phyloP scores from a whole-genome alignment of 805 yeast genomes.

The Lipomyces orientalis region DNA sequence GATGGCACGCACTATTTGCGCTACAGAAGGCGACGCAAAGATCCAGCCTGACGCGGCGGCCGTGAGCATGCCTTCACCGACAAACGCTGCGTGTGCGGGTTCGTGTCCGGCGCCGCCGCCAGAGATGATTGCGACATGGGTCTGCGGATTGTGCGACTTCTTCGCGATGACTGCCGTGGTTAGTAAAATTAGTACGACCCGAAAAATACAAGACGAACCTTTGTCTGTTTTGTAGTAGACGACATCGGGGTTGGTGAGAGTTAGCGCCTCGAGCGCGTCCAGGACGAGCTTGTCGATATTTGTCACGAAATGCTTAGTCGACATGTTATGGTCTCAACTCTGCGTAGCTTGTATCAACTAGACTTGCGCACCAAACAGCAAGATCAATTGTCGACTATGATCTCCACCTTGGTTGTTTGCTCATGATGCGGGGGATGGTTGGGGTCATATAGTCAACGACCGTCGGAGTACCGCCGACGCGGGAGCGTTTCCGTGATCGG shows the following conservation, averaged over 20 bases:
- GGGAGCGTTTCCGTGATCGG: too few relatives aligned
- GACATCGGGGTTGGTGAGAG: constrained; percentile 60
- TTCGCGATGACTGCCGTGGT: constrained; percentile 28
- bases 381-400: not conserved
- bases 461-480: not conserved
- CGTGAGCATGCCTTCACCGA: constrained; percentile 80
- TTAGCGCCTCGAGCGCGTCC: constrained; percentile 59
- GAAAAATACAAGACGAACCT: constrained; percentile 50
- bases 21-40: constrained; percentile 96
- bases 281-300: constrained; percentile 44
- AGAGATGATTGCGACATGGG: constrained; percentile 67
- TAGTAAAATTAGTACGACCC: not conserved
- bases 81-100: constrained; percentile 90
- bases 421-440: not conserved
- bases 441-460: not conserved
- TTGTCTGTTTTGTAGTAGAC: constrained; percentile 61
- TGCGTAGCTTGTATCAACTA: not conserved
- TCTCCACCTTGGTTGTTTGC: not conserved
- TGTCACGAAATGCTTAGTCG: constrained; percentile 44
- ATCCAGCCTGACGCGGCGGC: constrained; percentile 89
- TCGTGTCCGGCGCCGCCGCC: constrained; percentile 98
- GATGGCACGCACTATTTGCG: constrained; percentile 75
- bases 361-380: not conserved
- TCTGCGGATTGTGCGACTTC: constrained; percentile 41
- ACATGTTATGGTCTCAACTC: constrained; percentile 29